phyloP scores from a whole-genome alignment of 768 basidiomycete species.

The Candolleomyces aberdarensis region DNA sequence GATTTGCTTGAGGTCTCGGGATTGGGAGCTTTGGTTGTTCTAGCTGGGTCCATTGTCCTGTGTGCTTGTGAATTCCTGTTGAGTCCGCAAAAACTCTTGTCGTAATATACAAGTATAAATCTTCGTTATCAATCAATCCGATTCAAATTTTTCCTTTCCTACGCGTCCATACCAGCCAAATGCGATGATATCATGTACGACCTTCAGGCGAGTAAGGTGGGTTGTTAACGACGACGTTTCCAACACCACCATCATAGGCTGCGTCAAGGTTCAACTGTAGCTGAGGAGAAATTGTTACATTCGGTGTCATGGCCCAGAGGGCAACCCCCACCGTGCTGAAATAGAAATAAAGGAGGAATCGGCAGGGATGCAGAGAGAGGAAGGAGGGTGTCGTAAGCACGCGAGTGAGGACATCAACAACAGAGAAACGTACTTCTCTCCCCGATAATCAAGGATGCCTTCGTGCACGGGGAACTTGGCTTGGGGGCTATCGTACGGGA shows the following conservation, averaged over 20 bases:
- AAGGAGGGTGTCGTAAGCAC: too few relatives aligned
- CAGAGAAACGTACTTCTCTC: conserved; percentile 53
- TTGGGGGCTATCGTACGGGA: conserved; percentile 54
- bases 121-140: too few relatives aligned
- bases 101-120: too few relatives aligned
- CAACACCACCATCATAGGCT: conserved; percentile 66
- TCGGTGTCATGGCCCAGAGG: conserved; percentile 62
- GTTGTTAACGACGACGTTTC: conserved; percentile 51
- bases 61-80: background rate
- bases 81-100: background rate
- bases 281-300: conserved; percentile 43
- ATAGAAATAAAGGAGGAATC: too few relatives aligned
- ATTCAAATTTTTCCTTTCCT: too few relatives aligned
- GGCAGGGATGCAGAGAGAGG: too few relatives aligned
- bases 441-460: conserved; percentile 73
- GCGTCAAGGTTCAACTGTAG: conserved; percentile 54
- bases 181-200: background rate
- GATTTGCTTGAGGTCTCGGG: conserved; percentile 37
- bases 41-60: conserved; percentile 18
- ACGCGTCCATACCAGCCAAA: too few relatives aligned
- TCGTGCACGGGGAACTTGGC: conserved; percentile 80
- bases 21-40: conserved; percentile 27
- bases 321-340: conserved; percentile 58
- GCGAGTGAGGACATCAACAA: background rate
- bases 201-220: conserved; percentile 49